phyloP scores from a whole-genome alignment of 306 rosid species.

The Amphicarpaea edgeworthii region DNA sequence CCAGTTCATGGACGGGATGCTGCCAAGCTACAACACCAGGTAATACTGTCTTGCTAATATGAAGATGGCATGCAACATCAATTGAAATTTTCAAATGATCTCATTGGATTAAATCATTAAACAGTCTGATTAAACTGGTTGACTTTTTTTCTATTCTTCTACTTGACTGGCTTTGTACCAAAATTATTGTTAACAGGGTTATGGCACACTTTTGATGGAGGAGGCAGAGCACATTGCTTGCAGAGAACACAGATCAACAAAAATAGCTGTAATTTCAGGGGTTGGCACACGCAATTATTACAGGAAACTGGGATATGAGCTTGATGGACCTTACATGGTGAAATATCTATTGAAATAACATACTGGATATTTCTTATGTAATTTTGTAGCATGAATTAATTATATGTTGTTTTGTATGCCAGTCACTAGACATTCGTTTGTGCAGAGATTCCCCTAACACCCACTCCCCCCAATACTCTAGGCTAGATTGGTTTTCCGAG shows the following conservation, averaged over 20 bases:
- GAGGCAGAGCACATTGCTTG: constrained; percentile 87
- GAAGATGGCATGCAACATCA: background rate
- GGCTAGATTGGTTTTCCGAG: background rate
- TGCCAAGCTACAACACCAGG: constrained; percentile 98
- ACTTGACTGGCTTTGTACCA: constrained; percentile 9
- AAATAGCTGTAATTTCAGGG: constrained; percentile 92
- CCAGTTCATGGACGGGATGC: constrained; percentile 98
- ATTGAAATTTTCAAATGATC: constrained; percentile 1
- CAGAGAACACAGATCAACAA: constrained; percentile 82
- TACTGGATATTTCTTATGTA: constrained; percentile 25
- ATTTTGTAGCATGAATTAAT: constrained; percentile 53
- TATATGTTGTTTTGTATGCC: constrained; percentile 37
- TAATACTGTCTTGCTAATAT: constrained; percentile 46
- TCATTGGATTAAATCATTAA: background rate
- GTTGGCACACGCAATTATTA: constrained; percentile 97
- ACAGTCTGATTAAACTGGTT: background rate
- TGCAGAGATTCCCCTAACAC: constrained; percentile 9
- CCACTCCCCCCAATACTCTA: background rate
- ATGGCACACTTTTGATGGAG: constrained; percentile 97
- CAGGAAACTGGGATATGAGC: constrained; percentile 89
- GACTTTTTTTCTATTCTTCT: background rate
- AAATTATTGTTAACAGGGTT: constrained; percentile 65
- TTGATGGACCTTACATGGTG: constrained; percentile 99
- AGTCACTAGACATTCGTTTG: constrained; percentile 3
- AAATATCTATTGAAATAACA: constrained; percentile 61